Base-by-base conservation (phyloP, 352 stramenopile species). In the Phytophthora kernoviae region DNA sequence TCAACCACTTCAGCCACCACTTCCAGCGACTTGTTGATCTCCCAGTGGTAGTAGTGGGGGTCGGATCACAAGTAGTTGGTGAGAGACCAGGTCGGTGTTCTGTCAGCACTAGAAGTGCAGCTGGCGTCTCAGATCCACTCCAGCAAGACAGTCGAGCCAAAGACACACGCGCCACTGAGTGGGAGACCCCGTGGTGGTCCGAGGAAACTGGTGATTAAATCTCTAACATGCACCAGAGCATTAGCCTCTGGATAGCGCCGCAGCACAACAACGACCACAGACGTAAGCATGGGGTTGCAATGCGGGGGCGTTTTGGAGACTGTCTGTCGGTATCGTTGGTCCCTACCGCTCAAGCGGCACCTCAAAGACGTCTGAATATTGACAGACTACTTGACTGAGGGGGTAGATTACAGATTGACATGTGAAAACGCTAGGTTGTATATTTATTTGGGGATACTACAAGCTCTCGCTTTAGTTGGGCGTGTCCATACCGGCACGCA, bases 401-500 rank as follows among this genome's bases (percentile, higher is more conserved):
- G n/a, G n/a, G n/a, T n/a, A n/a, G n/a, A n/a, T n/a, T n/a, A n/a
- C n/a, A 30, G 24, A 30, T 30, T 30, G 24, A 30, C 3, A 7
- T 30, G 24, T 30, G 24, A 30, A 30, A 30, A 30, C 24, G 24
- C 24, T 30, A 30, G 3, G 24, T 30, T 30, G 24, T 30, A 30
- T 30, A 30, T 30, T 30, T 30, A 30, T 30, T 30, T 3, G 24
- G 24, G 24, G 24, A 30, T 43, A 21, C 37, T 43, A 21, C 18
- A 9, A 20, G 33, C 33, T 17, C 2, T 30, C 21, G 20, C 40
- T 18, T 65, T 62, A 68, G 48, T 79, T 65, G 37, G 58, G 59
- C 54, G 65, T 73, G 68, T 90, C 80, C 37, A 92, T 76, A 20
- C 86, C 84, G 3, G 86, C 86, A 45, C 84, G 84, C 49, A 93